Evolutionary conservation across 345 rosid species (phyloP).

Genomic region (Streptanthus diversifolius): DNA sequence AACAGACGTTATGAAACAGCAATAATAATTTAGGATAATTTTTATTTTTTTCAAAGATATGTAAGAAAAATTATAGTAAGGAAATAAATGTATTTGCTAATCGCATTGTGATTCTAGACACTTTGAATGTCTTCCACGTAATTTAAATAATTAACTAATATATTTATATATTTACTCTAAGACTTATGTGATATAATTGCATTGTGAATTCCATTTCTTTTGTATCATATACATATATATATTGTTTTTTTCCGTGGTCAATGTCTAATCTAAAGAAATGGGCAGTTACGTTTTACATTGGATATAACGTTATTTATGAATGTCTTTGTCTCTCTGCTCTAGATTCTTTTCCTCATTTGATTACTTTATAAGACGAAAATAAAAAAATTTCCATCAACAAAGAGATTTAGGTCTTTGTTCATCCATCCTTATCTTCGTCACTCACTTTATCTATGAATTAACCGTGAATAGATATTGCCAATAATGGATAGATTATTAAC

Average conservation of each 20-base stretch:
- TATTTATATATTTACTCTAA: neutral
- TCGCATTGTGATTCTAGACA: neutral
- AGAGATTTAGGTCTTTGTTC: constrained; percentile 2
- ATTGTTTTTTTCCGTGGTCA: constrained; percentile 18
- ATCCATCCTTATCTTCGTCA: constrained; percentile 5
- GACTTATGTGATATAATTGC: neutral
- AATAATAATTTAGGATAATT: neutral
- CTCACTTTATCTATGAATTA: constrained; percentile 7
- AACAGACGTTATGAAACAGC: neutral
- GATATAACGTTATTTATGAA: constrained; percentile 16
- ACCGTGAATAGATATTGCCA: neutral
- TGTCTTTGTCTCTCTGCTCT: constrained; percentile 12
- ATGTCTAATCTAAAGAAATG: constrained; percentile 1
- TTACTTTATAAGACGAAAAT: neutral
- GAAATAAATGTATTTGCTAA: neutral
- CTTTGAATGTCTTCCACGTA: constrained; percentile 14
- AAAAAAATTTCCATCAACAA: neutral
- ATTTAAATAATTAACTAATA: neutral
- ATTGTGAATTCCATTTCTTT: no score
- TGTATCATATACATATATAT: neutral
- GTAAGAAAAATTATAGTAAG: neutral
- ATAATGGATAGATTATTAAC: neutral
- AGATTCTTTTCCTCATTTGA: constrained; percentile 21
- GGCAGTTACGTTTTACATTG: constrained; percentile 13
- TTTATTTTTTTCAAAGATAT: neutral